Base-by-base conservation (phyloP, 495 filamentous ascomycete genomes). In the Neurospora africana region DNA sequence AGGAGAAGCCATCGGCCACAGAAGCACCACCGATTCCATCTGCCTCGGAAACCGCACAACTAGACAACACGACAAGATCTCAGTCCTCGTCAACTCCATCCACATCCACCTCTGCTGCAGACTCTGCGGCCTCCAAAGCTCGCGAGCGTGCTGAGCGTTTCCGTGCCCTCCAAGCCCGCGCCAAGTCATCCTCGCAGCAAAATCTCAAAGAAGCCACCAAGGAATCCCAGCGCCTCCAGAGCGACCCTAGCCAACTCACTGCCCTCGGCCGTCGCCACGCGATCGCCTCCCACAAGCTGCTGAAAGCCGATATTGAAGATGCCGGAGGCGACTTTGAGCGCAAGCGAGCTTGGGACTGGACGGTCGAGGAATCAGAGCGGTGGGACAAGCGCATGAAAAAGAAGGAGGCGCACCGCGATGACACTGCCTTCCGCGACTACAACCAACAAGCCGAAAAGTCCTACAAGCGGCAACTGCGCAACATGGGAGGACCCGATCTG, bases 291-390 rank as follows among this genome's bases (percentile, higher is more conserved):
- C 93, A 97, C 80, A 98, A 98, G 73, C 90, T 99, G 6, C 87
- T 97, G 39, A 97, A 97, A 83, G 93, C 94, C 17, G 94, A 97
- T 74, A 89, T 91, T 2, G 92, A 92, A 79, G 93, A 92, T 15
- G 84, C 85, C 0, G 94, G 95, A 13, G 93, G 92, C 74, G 94
- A 98, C 80, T 99, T 98, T 77, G 96, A 99, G 82, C 91, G 95
- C 72, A 98, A 98, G 83, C 90, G 96, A 37, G 94, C 95, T 1
- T 98, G 95, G 95, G 96, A 98, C 81, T 98, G 95, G 94, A 98
- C 95, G 0, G 83, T 94, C 19, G 95, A 98, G 35, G 95, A 99
- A 82, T 89, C 88, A 67, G 95, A 97, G 83, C 89, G 89, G 70
- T 99, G 95, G 95, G 95, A 99, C 78, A 90, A 89, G 81, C 89